These are phyloP conservation scores for Erucastrum elatum DNA, from an alignment of 345 rosid species.

Conservation along the genomic window DNA sequence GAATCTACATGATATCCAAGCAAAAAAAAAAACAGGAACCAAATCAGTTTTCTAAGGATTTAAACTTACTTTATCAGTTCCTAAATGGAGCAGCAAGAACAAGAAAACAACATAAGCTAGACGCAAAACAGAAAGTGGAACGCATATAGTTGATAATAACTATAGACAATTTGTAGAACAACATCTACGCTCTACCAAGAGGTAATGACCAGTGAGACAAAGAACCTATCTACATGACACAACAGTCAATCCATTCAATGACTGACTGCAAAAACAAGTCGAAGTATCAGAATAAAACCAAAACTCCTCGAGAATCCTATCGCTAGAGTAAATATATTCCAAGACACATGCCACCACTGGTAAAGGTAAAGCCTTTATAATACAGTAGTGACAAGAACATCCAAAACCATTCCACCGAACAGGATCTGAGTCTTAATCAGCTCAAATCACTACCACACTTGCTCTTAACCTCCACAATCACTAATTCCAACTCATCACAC, in stretches of 20 bases:
- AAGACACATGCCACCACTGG: background rate
- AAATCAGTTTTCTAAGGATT: background rate
- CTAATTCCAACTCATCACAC: background rate
- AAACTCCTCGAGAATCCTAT: background rate
- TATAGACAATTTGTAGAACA: background rate
- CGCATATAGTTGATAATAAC: background rate
- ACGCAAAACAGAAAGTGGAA: background rate
- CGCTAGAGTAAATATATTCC: background rate
- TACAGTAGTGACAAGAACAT: background rate
- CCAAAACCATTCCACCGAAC: background rate
- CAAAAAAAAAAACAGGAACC: background rate
- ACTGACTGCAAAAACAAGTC: background rate
- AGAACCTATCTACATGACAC: background rate
- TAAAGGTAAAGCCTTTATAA: background rate
- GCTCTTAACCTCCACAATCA: background rate
- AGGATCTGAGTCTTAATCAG: slow-evolving; percentile 4
- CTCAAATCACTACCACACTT: background rate
- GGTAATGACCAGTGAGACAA: background rate
- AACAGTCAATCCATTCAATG: background rate
- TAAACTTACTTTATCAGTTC: no score
- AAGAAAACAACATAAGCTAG: background rate
- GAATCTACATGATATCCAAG: background rate
- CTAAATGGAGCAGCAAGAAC: background rate
- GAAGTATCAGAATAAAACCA: background rate
- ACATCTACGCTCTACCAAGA: background rate